Evolutionary conservation across 1,284 basidiomycete genomes (phyloP).

Genomic region (Microbotryum silenes-acaulis): DNA sequence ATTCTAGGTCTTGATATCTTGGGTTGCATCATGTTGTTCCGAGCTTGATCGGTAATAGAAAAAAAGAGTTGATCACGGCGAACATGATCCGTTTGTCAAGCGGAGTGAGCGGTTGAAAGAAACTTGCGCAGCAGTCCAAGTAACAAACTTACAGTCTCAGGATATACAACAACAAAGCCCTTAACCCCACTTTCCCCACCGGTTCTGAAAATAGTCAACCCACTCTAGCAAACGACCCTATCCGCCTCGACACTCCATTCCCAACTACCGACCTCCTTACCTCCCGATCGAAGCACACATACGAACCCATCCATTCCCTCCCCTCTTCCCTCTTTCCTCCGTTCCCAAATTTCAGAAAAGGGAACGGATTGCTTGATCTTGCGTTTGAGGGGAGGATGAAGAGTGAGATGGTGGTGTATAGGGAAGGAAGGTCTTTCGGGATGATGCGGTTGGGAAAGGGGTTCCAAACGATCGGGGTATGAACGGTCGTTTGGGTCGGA

Average conservation of each 20-base stretch:
- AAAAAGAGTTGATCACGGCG: too few species aligned
- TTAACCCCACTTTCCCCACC: background rate
- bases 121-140: too few species aligned
- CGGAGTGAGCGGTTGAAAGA: too few species aligned
- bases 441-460: slow-evolving; percentile 2
- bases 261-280: slow-evolving; percentile 20
- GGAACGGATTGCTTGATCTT: slow-evolving; percentile 34
- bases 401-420: slow-evolving; percentile 49
- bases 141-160: too few species aligned
- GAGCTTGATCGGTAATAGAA: too few species aligned
- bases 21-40: too few species aligned
- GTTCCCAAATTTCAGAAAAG: slow-evolving; percentile 33
- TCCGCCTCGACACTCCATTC: slow-evolving; percentile 12
- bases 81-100: too few species aligned
- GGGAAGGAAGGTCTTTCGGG: slow-evolving; percentile 25
- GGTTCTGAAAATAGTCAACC: background rate
- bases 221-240: slow-evolving; percentile 4
- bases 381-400: slow-evolving; percentile 35
- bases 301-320: slow-evolving; percentile 10
- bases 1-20: too few species aligned
- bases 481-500: slow-evolving; percentile 24
- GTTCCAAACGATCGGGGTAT: slow-evolving; percentile 13
- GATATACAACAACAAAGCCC: too few species aligned
- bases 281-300: slow-evolving; percentile 17
- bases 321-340: background rate